These are phyloP conservation scores for Brassica hybrid DNA, from an alignment of 441 rosid genomes.

Conservation along the genomic window DNA sequence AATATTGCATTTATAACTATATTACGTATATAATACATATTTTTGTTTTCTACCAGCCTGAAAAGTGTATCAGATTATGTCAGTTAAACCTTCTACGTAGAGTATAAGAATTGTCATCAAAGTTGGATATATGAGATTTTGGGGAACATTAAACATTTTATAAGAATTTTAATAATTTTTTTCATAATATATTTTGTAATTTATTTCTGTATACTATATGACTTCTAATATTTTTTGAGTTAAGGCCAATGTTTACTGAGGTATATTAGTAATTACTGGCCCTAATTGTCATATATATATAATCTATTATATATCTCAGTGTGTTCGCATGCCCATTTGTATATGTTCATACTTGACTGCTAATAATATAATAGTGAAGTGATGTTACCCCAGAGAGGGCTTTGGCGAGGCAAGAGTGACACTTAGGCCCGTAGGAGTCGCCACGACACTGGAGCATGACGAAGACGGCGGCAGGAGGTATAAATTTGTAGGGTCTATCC, in stretches of 20 bases:
- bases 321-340: not conserved
- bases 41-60: not conserved
- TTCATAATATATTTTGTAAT: no score
- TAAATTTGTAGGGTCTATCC: not conserved
- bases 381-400: conserved; percentile 51
- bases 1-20: not conserved
- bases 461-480: not conserved
- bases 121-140: no score
- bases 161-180: no score
- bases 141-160: no score
- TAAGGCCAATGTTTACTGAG: no score
- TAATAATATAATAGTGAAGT: not conserved
- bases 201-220: no score
- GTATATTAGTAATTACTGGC: no score
- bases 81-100: not conserved
- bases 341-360: not conserved
- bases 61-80: not conserved
- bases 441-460: not conserved
- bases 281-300: not conserved
- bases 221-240: no score
- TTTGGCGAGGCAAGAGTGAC: conserved; percentile 52
- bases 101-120: not conserved
- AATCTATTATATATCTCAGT: not conserved
- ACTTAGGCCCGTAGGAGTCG: conserved; percentile 30
- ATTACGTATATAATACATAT: not conserved